Evolutionary conservation across 2,329 filamentous ascomycete genomes (phyloP).

Genomic region (Endoconidiophora laricicola): DNA sequence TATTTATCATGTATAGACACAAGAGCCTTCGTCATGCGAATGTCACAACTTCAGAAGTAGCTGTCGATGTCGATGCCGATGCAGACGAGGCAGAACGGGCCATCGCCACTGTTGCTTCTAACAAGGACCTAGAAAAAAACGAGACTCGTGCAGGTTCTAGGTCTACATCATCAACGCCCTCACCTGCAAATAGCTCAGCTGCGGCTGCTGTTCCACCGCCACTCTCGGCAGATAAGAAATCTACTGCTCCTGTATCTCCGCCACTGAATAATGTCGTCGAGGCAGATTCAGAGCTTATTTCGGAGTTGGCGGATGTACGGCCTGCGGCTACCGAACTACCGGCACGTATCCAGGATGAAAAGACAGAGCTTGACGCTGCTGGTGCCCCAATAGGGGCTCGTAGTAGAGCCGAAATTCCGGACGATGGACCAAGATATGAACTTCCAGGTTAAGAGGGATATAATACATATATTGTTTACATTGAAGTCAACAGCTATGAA

Average conservation of each 20-base stretch:
- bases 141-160: not conserved
- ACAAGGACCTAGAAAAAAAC: not conserved
- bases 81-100: not conserved
- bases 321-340: conserved; percentile 4
- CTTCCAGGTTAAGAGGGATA: conserved; percentile 1
- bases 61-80: not conserved
- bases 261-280: not conserved
- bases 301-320: not conserved
- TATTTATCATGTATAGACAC: conserved; percentile 1
- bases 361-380: conserved; percentile 7
- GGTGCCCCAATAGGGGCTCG: conserved; percentile 6
- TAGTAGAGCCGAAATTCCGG: conserved; percentile 2
- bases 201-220: not conserved
- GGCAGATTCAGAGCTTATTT: not conserved
- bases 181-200: not conserved
- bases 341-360: not conserved
- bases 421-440: conserved; percentile 3
- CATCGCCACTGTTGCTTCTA: not conserved
- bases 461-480: not conserved
- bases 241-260: not conserved
- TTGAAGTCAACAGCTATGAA: too few species aligned
- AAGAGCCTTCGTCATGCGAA: not conserved
- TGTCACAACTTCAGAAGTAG: too few species aligned
- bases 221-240: not conserved
- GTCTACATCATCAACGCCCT: not conserved